Evolutionary conservation across 306 rosid species (phyloP).

Genomic region (Trifolium pratense): DNA sequence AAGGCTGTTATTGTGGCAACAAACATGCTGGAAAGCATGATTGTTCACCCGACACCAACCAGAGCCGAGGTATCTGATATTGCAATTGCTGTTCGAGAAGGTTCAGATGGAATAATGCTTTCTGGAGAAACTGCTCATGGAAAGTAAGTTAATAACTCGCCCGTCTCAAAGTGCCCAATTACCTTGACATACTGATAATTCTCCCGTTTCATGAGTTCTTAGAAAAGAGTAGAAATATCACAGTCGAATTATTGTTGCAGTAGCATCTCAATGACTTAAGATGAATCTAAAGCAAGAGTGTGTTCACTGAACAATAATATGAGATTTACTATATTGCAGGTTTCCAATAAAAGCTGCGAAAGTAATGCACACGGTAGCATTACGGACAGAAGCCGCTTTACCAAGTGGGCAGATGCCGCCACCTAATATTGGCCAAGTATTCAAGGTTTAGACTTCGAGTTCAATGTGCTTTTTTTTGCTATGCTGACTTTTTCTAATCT

Average conservation of each 20-base stretch:
- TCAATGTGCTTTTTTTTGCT: conserved; percentile 1
- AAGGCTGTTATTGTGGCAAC: conserved; percentile 98
- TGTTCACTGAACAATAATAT: conserved; percentile 13
- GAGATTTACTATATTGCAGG: conserved; percentile 53
- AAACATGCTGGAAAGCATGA: conserved; percentile 99
- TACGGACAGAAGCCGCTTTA: conserved; percentile 90
- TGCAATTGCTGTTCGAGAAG: conserved; percentile 99
- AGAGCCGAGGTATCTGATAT: conserved; percentile 99
- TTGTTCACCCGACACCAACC: conserved; percentile 98
- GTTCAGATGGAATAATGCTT: conserved; percentile 96
- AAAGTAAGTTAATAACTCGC: conserved; percentile 69
- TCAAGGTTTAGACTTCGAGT: conserved; percentile 64
- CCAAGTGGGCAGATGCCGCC: conserved; percentile 69
- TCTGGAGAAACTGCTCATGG: conserved; percentile 99
- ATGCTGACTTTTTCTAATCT: not conserved
- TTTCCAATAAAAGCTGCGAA: conserved; percentile 92
- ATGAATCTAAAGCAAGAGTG: conserved; percentile 21
- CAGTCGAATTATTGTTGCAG: not conserved
- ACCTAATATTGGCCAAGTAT: conserved; percentile 83
- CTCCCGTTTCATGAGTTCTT: not conserved
- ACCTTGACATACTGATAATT: conserved; percentile 22
- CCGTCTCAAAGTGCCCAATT: conserved; percentile 1
- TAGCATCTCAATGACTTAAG: conserved; percentile 18
- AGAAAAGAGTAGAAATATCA: not conserved
- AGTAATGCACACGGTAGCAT: conserved; percentile 97